Percentiles rank a stretch among this genome's conserved stretches.
These are phyloP conservation scores for Mallotus nudiflorus DNA, from an alignment of 345 rosid species.

Conservation along the genomic window DNA sequence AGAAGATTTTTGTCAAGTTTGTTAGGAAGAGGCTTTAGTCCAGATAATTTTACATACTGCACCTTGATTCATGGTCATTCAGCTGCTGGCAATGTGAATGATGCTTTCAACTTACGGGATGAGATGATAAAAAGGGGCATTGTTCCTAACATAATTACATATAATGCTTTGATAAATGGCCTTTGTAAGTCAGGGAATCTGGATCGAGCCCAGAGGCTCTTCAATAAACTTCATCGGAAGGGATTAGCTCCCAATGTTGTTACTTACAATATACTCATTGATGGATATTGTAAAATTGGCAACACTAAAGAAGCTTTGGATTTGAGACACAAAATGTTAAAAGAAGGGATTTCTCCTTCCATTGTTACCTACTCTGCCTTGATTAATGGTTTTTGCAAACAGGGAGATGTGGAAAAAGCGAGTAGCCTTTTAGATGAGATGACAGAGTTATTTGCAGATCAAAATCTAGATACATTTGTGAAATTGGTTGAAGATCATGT, in stretches of 20 bases:
- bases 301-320: slow-evolving; percentile 46
- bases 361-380: slow-evolving; percentile 33
- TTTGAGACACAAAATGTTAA: slow-evolving; percentile 46
- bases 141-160: slow-evolving; percentile 56
- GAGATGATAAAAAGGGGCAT: slow-evolving; percentile 64
- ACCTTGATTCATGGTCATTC: slow-evolving; percentile 65
- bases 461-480: slow-evolving; percentile 17
- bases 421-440: slow-evolving; percentile 37
- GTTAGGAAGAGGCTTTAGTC: slow-evolving; percentile 45
- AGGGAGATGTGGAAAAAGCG: slow-evolving; percentile 31
- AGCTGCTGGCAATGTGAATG: slow-evolving; percentile 51
- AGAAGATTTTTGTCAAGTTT: slow-evolving; percentile 50
- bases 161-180: slow-evolving; percentile 67
- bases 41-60: slow-evolving; percentile 63
- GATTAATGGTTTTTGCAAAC: slow-evolving; percentile 39
- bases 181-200: slow-evolving; percentile 56
- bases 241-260: slow-evolving; percentile 54
- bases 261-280: slow-evolving; percentile 55
- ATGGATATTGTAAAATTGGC: slow-evolving; percentile 50
- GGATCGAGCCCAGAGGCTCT: slow-evolving; percentile 57
- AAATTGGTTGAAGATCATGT: slow-evolving; percentile 23
- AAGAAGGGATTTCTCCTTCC: slow-evolving; percentile 47
- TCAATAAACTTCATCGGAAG: slow-evolving; percentile 53
- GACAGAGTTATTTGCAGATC: slow-evolving; percentile 23
- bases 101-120: slow-evolving; percentile 65